These are phyloP conservation scores for Saturnispora saitoi DNA, from an alignment of 805 yeast species.

Conservation along the genomic window DNA sequence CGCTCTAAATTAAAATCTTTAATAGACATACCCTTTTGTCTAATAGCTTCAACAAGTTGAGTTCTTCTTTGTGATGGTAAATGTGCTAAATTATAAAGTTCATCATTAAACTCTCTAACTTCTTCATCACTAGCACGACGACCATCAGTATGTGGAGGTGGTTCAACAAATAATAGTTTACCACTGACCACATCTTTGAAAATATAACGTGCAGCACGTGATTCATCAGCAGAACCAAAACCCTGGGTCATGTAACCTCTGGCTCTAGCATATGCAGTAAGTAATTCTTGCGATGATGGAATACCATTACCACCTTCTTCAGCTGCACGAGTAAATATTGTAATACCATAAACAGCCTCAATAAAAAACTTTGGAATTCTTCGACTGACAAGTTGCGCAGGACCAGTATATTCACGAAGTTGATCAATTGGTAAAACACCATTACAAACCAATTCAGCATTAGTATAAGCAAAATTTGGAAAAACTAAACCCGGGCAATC, in stretches of 20 bases:
- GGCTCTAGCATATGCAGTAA: slow-evolving; percentile 90
- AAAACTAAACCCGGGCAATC: slow-evolving; percentile 99
- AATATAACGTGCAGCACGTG: slow-evolving; percentile 86
- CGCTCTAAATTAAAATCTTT: slow-evolving; percentile 55
- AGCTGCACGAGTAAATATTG: slow-evolving; percentile 61
- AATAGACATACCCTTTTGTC: slow-evolving; percentile 40
- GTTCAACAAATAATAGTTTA: slow-evolving; percentile 71
- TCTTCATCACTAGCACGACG: slow-evolving; percentile 45
- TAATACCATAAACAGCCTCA: slow-evolving; percentile 91
- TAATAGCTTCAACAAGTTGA: slow-evolving; percentile 61
- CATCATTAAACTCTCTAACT: slow-evolving; percentile 59
- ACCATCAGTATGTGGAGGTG: slow-evolving; percentile 74
- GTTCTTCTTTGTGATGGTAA: slow-evolving; percentile 67
- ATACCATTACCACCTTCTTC: slow-evolving; percentile 87
- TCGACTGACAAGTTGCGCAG: slow-evolving; percentile 74
- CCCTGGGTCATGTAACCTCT: slow-evolving; percentile 98
- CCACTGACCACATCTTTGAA: slow-evolving; percentile 94
- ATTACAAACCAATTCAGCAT: slow-evolving; percentile 93
- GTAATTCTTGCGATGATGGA: slow-evolving; percentile 83
- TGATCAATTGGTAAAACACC: slow-evolving; percentile 99
- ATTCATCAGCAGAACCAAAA: slow-evolving; percentile 93
- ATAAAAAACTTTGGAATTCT: slow-evolving; percentile 81
- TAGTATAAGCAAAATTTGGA: slow-evolving; percentile 94
- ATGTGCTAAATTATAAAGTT: slow-evolving; percentile 54
- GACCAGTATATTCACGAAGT: slow-evolving; percentile 84